Percentiles rank a stretch among this genome's conserved stretches.
Evolutionary conservation across 345 rosid species (phyloP).

Genomic region (Arabis hirsuta): DNA sequence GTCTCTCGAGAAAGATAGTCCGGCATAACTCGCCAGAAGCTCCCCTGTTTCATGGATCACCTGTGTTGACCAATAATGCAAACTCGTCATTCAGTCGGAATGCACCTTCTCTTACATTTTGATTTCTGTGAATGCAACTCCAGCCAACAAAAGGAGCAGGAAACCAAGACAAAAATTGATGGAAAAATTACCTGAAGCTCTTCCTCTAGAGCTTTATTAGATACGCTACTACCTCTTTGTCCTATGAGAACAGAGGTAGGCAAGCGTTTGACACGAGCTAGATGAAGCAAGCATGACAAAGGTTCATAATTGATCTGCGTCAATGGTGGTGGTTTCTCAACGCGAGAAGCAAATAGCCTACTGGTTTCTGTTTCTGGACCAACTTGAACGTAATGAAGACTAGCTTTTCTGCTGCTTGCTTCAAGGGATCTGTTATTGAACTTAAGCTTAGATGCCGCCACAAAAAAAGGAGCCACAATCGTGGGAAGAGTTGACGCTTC

Average conservation of each 20-base stretch:
- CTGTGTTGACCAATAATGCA: constrained; percentile 50
- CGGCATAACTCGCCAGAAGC: constrained; percentile 51
- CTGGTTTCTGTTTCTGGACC: constrained; percentile 65
- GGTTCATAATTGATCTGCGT: constrained; percentile 73
- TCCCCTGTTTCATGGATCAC: constrained; percentile 59
- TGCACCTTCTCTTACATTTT: neutral
- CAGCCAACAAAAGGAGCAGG: neutral
- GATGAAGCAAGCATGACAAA: constrained; percentile 78
- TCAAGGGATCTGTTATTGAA: constrained; percentile 51
- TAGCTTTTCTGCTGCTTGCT: constrained; percentile 42
- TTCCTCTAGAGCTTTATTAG: constrained; percentile 49
- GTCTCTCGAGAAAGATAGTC: constrained; percentile 53
- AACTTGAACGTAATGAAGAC: constrained; percentile 58
- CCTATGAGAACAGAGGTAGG: constrained; percentile 67
- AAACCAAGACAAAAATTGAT: neutral
- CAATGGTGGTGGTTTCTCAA: constrained; percentile 59
- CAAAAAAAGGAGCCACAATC: constrained; percentile 59
- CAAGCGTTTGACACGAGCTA: constrained; percentile 61
- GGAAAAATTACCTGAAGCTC: constrained; percentile 63
- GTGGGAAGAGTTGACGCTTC: constrained; percentile 48
- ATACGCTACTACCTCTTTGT: constrained; percentile 46
- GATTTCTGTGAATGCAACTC: neutral
- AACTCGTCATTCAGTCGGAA: constrained; percentile 16
- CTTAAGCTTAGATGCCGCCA: constrained; percentile 64
- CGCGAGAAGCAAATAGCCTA: constrained; percentile 48